Evolutionary conservation across 177 flowering plant species (phyloP).

Genomic region (Vitis hybrid): DNA sequence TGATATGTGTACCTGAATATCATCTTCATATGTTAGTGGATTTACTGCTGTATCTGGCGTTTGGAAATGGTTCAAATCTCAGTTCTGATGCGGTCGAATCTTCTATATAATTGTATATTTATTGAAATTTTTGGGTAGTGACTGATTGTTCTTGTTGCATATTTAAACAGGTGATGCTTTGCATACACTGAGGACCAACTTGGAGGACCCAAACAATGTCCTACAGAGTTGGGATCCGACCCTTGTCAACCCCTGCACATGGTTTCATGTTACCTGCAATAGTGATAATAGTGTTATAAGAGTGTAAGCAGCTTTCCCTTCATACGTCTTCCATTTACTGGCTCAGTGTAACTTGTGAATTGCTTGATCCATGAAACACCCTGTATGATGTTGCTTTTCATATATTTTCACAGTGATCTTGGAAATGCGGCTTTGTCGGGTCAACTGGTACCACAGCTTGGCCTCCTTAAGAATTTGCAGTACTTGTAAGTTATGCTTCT

Average conservation of each 20-base stretch:
- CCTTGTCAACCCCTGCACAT: conserved; percentile 91
- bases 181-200: conserved; percentile 56
- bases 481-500: conserved; percentile 68
- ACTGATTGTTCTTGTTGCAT: conserved; percentile 3
- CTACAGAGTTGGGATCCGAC: conserved; percentile 98
- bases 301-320: conserved; percentile 55
- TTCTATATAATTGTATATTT: neutral
- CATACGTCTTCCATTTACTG: neutral
- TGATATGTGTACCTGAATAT: neutral
- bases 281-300: conserved; percentile 87
- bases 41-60: neutral
- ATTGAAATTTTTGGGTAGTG: no score
- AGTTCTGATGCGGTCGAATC: no score
- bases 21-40: neutral
- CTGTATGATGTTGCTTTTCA: conserved; percentile 8
- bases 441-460: conserved; percentile 77
- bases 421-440: conserved; percentile 95
- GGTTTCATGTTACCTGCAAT: conserved; percentile 95
- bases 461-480: conserved; percentile 75
- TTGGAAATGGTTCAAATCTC: no score
- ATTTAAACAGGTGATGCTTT: conserved; percentile 80
- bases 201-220: conserved; percentile 75
- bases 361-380: neutral
- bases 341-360: neutral
- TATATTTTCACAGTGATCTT: conserved; percentile 62